phyloP scores from a whole-genome alignment of 164 flowering plant genomes.

The Tetracentron sinense region DNA sequence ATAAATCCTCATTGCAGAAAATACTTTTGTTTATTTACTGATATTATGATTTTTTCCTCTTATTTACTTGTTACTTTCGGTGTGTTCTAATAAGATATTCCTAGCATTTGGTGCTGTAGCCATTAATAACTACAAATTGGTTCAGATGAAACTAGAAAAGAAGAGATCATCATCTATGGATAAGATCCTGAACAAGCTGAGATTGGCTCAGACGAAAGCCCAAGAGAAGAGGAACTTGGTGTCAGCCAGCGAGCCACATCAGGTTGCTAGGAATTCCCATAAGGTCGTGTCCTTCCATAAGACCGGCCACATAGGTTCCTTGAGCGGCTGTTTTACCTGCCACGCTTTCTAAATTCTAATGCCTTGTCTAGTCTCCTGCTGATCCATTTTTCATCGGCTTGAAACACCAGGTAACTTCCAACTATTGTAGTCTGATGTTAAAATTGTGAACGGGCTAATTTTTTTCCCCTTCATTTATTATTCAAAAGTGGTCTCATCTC shows the following conservation, averaged over 20 bases:
- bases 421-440: no score
- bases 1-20: neutral
- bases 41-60: no score
- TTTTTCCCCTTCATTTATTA: no score
- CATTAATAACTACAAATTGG: no score
- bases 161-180: conserved; percentile 92
- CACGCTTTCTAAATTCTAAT: conserved; percentile 62
- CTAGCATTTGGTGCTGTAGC: neutral
- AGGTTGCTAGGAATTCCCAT: conserved; percentile 40
- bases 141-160: conserved; percentile 92
- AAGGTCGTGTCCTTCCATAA: conserved; percentile 45
- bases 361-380: neutral
- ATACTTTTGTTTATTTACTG: no score
- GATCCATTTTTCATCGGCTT: neutral
- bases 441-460: no score
- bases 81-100: neutral
- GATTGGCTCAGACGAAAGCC: conserved; percentile 82
- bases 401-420: neutral
- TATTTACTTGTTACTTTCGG: no score
- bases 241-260: conserved; percentile 42
- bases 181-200: conserved; percentile 85
- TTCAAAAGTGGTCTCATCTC: no score
- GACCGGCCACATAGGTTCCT: conserved; percentile 53
- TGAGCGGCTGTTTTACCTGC: conserved; percentile 92
- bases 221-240: conserved; percentile 81